Conservation (phyloP, 2,329 filamentous ascomycete genomes). For the Aspergillus aculeatus region DNA sequence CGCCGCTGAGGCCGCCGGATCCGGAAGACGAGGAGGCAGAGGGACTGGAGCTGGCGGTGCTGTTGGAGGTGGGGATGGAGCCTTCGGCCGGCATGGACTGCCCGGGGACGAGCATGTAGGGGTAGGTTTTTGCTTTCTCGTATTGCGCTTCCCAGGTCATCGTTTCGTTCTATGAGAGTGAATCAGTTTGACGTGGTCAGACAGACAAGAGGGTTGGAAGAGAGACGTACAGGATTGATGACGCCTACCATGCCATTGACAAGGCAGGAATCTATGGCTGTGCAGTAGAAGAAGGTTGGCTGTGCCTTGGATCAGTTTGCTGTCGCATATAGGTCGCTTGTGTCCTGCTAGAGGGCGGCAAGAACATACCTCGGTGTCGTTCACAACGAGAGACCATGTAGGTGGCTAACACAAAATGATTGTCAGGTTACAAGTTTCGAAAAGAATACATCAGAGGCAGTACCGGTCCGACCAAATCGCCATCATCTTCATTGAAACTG, state of each 20-base stretch:
- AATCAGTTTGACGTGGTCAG: not conserved
- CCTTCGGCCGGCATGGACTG: conserved; percentile 55
- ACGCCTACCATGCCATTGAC: conserved; percentile 70
- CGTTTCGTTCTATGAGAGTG: conserved; percentile 42
- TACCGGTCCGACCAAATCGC: conserved; percentile 39
- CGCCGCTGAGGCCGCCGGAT: conserved; percentile 35
- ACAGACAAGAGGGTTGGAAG: not conserved
- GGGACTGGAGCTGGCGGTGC: conserved; percentile 10
- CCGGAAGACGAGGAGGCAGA: conserved; percentile 11
- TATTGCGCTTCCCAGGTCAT: conserved; percentile 52
- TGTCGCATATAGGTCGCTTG: not conserved
- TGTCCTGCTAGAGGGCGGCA: not conserved
- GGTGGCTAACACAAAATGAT: conserved; percentile 26
- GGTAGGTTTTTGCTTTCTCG: conserved; percentile 48
- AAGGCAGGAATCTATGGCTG: conserved; percentile 64
- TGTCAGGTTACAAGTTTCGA: not conserved
- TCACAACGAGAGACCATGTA: conserved; percentile 49
- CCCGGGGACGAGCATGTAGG: conserved; percentile 57
- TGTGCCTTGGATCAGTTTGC: conserved; percentile 8
- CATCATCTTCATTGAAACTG: conserved; percentile 49
- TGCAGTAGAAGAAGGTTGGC: conserved; percentile 70
- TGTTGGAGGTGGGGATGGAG: conserved; percentile 7
- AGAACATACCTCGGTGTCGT: conserved; percentile 53
- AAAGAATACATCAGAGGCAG: conserved; percentile 14
- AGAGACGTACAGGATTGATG: conserved; percentile 62